Percentiles rank a stretch among this genome's conserved stretches.
Conservation (phyloP, 352 stramenopile genomes). For the Pythium oligandrum region DNA sequence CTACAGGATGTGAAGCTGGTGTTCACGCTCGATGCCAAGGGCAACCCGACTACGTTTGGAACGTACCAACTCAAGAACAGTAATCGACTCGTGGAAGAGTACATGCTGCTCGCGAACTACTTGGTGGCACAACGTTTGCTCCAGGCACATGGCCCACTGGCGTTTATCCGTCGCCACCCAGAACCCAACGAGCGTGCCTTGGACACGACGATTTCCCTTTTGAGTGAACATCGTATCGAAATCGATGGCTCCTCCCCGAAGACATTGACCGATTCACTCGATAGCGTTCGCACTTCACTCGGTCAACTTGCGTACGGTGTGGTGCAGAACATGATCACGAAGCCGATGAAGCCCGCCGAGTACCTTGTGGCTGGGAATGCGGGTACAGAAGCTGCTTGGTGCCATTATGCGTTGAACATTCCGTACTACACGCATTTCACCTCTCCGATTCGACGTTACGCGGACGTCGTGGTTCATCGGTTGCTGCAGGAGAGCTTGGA, state of each 20-base stretch:
- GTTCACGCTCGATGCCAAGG: constrained; percentile 91
- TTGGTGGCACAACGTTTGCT: constrained; percentile 95
- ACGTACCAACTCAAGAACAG: constrained; percentile 93
- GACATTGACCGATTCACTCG: constrained; percentile 82
- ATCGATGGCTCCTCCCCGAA: constrained; percentile 83
- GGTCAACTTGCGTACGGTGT: constrained; percentile 85
- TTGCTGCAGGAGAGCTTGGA: constrained; percentile 54
- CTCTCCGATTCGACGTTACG: constrained; percentile 95
- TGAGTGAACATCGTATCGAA: constrained; percentile 57
- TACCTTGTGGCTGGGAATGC: constrained; percentile 89
- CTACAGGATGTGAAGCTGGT: constrained; percentile 93
- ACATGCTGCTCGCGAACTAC: constrained; percentile 98
- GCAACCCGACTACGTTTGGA: constrained; percentile 83
- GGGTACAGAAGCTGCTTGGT: constrained; percentile 69
- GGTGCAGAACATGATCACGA: constrained; percentile 91
- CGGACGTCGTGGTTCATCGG: constrained; percentile 77
- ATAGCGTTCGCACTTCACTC: constrained; percentile 53
- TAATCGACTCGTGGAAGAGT: constrained; percentile 96
- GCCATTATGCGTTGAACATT: constrained; percentile 96
- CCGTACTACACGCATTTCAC: constrained; percentile 99
- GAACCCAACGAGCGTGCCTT: constrained; percentile 55
- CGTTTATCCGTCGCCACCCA: constrained; percentile 89
- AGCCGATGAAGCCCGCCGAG: constrained; percentile 92
- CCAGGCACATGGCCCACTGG: constrained; percentile 73
- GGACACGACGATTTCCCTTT: constrained; percentile 32